Evolutionary conservation across 805 yeast genomes (phyloP).

Genomic region (Wickerhamomyces queroliae): DNA sequence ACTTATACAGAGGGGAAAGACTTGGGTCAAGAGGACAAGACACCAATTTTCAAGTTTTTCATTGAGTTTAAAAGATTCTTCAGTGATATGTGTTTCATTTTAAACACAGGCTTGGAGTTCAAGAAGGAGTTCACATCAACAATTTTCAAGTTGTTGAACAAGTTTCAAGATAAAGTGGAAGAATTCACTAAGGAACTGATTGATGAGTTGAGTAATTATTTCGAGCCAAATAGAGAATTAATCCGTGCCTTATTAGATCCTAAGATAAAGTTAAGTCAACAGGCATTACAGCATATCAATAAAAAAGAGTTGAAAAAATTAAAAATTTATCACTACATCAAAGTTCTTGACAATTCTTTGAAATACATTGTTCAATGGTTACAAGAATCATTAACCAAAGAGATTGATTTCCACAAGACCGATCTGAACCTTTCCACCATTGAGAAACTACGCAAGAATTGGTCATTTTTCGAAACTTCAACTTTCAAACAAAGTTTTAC

Average conservation of each 20-base stretch:
- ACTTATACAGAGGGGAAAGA: too few species aligned
- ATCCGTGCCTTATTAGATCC: conserved; percentile 4
- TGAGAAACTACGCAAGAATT: conserved; percentile 28
- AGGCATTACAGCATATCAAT: conserved; percentile 8
- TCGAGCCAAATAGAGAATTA: conserved; percentile 19
- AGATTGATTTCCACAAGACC: conserved; percentile 19
- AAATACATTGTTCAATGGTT: conserved; percentile 25
- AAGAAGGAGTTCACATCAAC: conserved; percentile 19
- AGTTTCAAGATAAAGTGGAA: conserved; percentile 18
- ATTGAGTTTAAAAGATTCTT: conserved; percentile 17
- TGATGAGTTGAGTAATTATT: conserved; percentile 14
- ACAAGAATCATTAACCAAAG: conserved; percentile 8
- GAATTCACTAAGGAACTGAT: conserved; percentile 17
- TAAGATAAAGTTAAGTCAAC: conserved; percentile 3
- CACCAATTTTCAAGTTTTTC: conserved; percentile 12
- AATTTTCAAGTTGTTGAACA: conserved; percentile 16
- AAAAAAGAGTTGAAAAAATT: conserved; percentile 17
- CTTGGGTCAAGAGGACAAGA: neutral
- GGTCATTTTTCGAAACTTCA: conserved; percentile 35
- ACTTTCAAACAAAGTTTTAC: conserved; percentile 16
- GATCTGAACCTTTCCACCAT: conserved; percentile 21
- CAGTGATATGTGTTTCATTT: conserved; percentile 14
- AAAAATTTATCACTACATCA: conserved; percentile 27
- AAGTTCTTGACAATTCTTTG: conserved; percentile 31
- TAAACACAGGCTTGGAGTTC: conserved; percentile 23